Evolutionary conservation across 2,329 filamentous ascomycete species (phyloP).

Genomic region (Thielaviopsis populi): DNA sequence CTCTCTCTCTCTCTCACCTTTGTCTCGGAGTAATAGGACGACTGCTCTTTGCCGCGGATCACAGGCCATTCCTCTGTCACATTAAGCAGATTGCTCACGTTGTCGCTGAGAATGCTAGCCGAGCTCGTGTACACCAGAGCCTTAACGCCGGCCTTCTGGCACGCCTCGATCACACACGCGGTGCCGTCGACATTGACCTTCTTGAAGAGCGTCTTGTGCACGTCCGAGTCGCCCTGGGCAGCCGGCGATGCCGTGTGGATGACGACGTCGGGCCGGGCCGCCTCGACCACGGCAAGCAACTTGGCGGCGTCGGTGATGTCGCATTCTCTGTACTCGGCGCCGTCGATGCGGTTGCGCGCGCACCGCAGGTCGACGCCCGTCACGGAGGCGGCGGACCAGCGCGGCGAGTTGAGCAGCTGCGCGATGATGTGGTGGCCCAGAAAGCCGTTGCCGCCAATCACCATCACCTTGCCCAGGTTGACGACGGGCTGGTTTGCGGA

Average conservation of each 20-base stretch:
- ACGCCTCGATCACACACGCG: slow-evolving; percentile 58
- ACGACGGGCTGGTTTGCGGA: slow-evolving; percentile 1
- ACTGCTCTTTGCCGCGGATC: slow-evolving; percentile 53
- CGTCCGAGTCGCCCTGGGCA: slow-evolving; percentile 36
- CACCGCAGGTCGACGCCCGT: slow-evolving; percentile 60
- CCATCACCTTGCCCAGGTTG: slow-evolving; percentile 52
- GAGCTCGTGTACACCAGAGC: slow-evolving; percentile 85
- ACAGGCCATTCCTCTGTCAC: slow-evolving; percentile 72
- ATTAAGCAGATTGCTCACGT: slow-evolving; percentile 61
- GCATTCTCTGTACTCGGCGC: slow-evolving; percentile 52
- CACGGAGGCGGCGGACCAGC: slow-evolving; percentile 37
- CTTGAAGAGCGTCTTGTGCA: slow-evolving; percentile 49
- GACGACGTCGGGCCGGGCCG: slow-evolving; percentile 62
- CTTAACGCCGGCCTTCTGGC: slow-evolving; percentile 54
- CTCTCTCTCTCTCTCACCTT: slow-evolving; percentile 41
- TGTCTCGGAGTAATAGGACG: slow-evolving; percentile 77
- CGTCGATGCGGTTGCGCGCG: slow-evolving; percentile 48
- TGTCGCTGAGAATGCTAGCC: slow-evolving; percentile 75
- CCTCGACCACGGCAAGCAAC: slow-evolving; percentile 47
- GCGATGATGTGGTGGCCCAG: slow-evolving; percentile 70
- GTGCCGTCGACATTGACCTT: slow-evolving; percentile 86
- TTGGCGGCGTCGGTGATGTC: slow-evolving; percentile 56
- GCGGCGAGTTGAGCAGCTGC: slow-evolving; percentile 41
- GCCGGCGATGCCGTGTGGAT: slow-evolving; percentile 76
- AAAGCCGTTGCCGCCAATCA: slow-evolving; percentile 75